Evolutionary conservation across 495 filamentous ascomycete species (phyloP).

Genomic region (Annulohypoxylon stygium): DNA sequence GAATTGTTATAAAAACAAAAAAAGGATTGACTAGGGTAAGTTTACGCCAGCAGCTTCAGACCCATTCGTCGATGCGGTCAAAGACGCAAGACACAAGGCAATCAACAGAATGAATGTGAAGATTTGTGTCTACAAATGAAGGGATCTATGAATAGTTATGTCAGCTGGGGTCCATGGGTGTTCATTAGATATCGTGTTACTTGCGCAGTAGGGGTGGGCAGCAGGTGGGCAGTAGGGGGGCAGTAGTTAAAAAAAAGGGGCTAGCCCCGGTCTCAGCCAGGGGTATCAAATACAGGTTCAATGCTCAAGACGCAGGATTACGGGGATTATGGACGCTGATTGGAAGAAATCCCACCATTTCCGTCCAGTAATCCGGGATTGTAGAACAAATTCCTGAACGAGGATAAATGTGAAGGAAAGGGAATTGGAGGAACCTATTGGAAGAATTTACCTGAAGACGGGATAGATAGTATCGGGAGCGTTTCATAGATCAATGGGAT

Average conservation of each 20-base stretch:
- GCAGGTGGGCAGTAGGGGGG: constrained; percentile 2
- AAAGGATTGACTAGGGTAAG: constrained; percentile 40
- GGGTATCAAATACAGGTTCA: constrained; percentile 27
- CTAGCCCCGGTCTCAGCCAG: constrained; percentile 11
- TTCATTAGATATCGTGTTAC: constrained; percentile 24
- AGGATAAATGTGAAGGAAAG: constrained; percentile 14
- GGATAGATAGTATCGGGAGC: constrained; percentile 42
- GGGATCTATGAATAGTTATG: constrained; percentile 18
- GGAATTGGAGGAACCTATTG: constrained; percentile 26
- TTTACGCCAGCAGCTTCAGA: constrained; percentile 6
- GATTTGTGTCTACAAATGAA: constrained; percentile 6
- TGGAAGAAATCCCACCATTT: constrained; percentile 22
- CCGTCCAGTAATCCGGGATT: constrained; percentile 21
- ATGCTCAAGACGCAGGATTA: constrained; percentile 12
- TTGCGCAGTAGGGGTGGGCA: too few species aligned
- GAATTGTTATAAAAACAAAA: not conserved
- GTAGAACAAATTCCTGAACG: constrained; percentile 27
- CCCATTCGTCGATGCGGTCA: not conserved
- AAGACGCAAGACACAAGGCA: not conserved
- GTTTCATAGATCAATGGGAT: constrained; percentile 50
- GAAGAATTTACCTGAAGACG: constrained; percentile 44
- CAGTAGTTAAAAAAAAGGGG: constrained; percentile 24
- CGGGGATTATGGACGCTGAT: constrained; percentile 6
- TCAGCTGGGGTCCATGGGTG: not conserved
- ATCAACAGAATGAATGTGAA: constrained; percentile 19